These are phyloP conservation scores for Oemleria cerasiformis DNA, from an alignment of 306 rosid species.

Conservation along the genomic window DNA sequence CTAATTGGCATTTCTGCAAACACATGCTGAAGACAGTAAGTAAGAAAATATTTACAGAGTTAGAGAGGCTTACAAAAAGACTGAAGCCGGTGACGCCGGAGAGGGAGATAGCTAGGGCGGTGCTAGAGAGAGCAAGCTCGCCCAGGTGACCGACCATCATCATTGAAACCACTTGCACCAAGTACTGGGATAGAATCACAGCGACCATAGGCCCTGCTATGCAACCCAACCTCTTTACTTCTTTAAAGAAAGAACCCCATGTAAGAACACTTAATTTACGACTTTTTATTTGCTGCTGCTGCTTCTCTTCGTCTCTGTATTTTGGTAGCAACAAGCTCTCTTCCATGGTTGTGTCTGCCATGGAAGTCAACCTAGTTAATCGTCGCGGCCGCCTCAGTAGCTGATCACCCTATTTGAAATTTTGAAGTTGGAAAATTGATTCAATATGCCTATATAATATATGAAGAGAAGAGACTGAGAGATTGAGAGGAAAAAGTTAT, in stretches of 20 bases:
- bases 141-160: conserved; percentile 58
- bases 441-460: not conserved
- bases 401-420: no score
- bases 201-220: conserved; percentile 56
- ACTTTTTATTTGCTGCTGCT: not conserved
- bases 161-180: conserved; percentile 40
- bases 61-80: conserved; percentile 31
- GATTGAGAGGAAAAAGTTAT: not conserved
- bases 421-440: not conserved
- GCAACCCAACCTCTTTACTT: conserved; percentile 36
- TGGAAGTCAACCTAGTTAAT: not conserved
- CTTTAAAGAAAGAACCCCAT: conserved; percentile 27
- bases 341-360: conserved; percentile 23
- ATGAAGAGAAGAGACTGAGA: not conserved
- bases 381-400: not conserved
- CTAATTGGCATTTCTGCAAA: not conserved
- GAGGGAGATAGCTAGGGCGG: conserved; percentile 49
- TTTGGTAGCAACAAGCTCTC: conserved; percentile 26
- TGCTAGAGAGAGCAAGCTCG: conserved; percentile 51
- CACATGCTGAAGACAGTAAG: not conserved
- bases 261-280: not conserved
- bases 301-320: not conserved
- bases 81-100: conserved; percentile 51
- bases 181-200: conserved; percentile 38
- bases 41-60: not conserved